Evolutionary conservation across 2,329 filamentous ascomycete species (phyloP), one percentile per base, ranked within the genome.

Genomic region (Exophiala sp.): DNA sequence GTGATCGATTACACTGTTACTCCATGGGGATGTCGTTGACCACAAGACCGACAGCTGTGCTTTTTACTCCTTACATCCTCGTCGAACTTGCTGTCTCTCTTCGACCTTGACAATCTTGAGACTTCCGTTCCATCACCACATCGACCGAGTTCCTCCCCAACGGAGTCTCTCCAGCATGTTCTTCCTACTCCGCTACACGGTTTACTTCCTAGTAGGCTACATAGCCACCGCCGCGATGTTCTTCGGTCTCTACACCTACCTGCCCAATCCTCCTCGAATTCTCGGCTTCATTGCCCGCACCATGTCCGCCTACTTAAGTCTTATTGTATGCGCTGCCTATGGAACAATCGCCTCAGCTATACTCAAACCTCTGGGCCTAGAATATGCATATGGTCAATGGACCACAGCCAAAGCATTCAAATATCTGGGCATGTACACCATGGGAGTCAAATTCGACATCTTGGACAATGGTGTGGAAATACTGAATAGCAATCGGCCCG

Each of bases 381-480:
- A 87, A 64, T 85, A 84, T 55, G 84, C 87, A 51, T 82, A 90
- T 60, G 83, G 88, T 24, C 94, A 97, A 78, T 97, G 91, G 89
- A 84, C 89, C 36, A 84, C 84, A 8, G 94, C 78, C 6, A 83
- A 91, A 57, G 73, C 79, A 60, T 97, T 96, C 79, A 88, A 91
- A 71, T 88, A 83, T 74, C 69, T 81, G 62, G 95, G 96, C 87
- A 78, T 79, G 63, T 71, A 80, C 42, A 80, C 83, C 44, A 91
- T 90, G 1, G 92, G 92, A 56, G 79, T 96, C 45, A 81, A 78
- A 55, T 96, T 97, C 68, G 78, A 82, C 38, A 72, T 79, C 58
- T 21, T 56, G 32, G 73, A 96, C 46, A 80, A 86, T 41, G 89
- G 91, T 10, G 66, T 83, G 55, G 72, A 84, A 61, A 69, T 85